Conservation (phyloP, 106 monocot genomes). For the Allium fistulosum region DNA sequence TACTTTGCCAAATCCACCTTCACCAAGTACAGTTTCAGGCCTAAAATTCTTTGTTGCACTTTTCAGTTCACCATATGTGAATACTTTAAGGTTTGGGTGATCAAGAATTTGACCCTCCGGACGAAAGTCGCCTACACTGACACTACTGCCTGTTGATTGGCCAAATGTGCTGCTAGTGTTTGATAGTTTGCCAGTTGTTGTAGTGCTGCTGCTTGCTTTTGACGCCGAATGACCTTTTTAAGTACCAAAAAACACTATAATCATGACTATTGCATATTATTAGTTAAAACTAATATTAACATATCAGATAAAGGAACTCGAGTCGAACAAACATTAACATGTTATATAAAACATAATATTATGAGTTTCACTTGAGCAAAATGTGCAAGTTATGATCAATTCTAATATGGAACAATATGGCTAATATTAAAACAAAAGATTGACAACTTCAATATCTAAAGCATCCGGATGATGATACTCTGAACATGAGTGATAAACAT, state of each 20-base stretch:
- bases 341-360: too few species aligned
- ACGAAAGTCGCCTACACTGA: constrained; percentile 11
- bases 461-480: too few species aligned
- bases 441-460: too few species aligned
- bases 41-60: constrained; percentile 43
- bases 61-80: constrained; percentile 35
- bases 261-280: too few species aligned
- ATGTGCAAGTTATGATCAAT: too few species aligned
- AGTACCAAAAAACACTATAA: not conserved
- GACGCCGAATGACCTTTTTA: constrained; percentile 9
- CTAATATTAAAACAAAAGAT: too few species aligned
- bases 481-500: too few species aligned
- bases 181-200: constrained; percentile 27
- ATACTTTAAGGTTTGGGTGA: constrained; percentile 30
- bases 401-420: too few species aligned
- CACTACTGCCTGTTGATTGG: constrained; percentile 19
- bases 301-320: too few species aligned
- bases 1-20: constrained; percentile 60
- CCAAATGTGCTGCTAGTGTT: constrained; percentile 30
- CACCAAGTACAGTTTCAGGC: constrained; percentile 41
- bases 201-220: constrained; percentile 18
- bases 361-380: too few species aligned
- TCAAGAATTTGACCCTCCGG: constrained; percentile 33
- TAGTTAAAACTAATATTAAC: too few species aligned
- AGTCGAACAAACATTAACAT: too few species aligned